These are phyloP conservation scores for Yamadazyma philogaea DNA, from an alignment of 805 yeast species.

Conservation along the genomic window DNA sequence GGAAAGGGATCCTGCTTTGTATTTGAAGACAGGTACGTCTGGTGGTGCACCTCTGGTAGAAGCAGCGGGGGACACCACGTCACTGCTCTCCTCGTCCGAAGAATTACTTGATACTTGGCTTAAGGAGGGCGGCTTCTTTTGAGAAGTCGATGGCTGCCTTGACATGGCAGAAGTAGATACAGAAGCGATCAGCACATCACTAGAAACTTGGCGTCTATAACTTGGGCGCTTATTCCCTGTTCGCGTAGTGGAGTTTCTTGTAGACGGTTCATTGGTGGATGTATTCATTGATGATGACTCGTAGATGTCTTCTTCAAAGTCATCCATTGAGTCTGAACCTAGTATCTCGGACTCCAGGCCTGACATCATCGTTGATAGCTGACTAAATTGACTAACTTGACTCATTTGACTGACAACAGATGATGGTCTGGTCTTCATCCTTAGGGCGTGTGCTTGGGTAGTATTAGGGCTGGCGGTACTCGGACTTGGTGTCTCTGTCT, in stretches of 20 bases:
- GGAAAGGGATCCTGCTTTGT: neutral
- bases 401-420: conserved; percentile 31
- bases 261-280: conserved; percentile 17
- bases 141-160: conserved; percentile 9
- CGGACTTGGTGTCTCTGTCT: conserved; percentile 1
- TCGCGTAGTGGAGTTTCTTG: conserved; percentile 1
- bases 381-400: conserved; percentile 40
- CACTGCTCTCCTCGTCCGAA: conserved; percentile 31
- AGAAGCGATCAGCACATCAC: conserved; percentile 36
- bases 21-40: neutral
- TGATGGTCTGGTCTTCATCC: conserved; percentile 1
- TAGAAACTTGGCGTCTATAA: conserved; percentile 30
- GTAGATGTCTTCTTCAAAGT: conserved; percentile 32
- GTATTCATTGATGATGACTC: conserved; percentile 38
- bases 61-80: conserved; percentile 8
- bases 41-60: conserved; percentile 1
- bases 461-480: neutral
- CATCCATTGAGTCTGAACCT: conserved; percentile 39
- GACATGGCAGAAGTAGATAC: conserved; percentile 24
- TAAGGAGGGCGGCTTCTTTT: conserved; percentile 25
- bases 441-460: neutral
- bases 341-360: conserved; percentile 40
- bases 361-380: conserved; percentile 40
- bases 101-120: conserved; percentile 37
- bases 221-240: conserved; percentile 24